Base-by-base conservation (phyloP, 2,329 filamentous ascomycete species). In the Aspergillus fischeri region DNA sequence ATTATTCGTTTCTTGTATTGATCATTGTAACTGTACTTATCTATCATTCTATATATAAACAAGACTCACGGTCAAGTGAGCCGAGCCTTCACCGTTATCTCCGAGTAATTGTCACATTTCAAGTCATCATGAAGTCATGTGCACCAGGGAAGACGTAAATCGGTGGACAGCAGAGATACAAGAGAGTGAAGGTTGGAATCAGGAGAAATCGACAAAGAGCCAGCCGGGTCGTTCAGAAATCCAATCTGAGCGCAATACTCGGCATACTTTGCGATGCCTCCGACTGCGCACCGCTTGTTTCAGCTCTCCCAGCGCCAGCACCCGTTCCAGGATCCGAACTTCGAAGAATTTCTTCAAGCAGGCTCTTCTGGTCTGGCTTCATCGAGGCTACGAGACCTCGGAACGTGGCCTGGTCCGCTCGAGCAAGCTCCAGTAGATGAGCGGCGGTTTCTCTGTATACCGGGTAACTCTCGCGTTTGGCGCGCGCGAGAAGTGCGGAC, bases 181-280 rank as follows among this genome's bases (percentile, higher is more conserved):
- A 27, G 4, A 44, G 32, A 53, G 14, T 8, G 5, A 7, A 29
- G 21, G n/a, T 27, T 28, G 8, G 14, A 42, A 52, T 50, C 20
- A 55, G 50, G 20, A 29, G 49, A 9, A 4, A 21, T 25, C 17
- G 11, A 50, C 49, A 20, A 3, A 53, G 42, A 50, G 28, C 6
- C 45, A 20, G 6, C 25, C 45, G 47, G 14, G 21, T 41, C 27
- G 1, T 29, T 53, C 62, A 90, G 81, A 99, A 97, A 73, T 96
- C 83, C 90, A 97, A 95, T 82, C 95, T 94, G 70, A 99, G 75
- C 54, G 91, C 91, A 80, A 99, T 99, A 61, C 81, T 94, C 11
- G 94, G 94, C 73, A 80, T 78, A 47, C 74, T 78, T 51, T 78
- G 77, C 50, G 78, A 76, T 51, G 78, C 82, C 57, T 79, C 77